Evolutionary conservation across 805 yeast genomes (phyloP), one percentile per base, ranked within the genome.

Genomic region (Grigorovia yakushimaensis): DNA sequence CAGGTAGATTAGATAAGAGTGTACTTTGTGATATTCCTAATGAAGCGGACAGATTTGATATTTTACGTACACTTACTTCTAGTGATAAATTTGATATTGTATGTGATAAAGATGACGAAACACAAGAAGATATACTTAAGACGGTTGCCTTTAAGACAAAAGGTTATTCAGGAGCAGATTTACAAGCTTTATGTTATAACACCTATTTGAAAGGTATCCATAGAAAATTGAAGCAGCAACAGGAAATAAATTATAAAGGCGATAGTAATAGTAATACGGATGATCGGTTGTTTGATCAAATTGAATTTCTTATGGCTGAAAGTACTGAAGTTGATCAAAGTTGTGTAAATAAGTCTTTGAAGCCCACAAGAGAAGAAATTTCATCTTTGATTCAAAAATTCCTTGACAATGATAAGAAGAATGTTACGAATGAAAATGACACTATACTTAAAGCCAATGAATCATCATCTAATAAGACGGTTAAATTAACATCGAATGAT

Each of bases 1-100:
- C 98, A 0, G 98, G 98, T 5, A 80, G 98, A 69, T 73, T 93
- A 57, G 98, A 93, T 64, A 93, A 91, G 63, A 79, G 93, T 60
- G 81, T 93, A 13, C 71, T 93, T 6, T 91, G 98, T 69, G 93
- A 84, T 58, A 76, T 93, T 74, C 98, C 98, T 0, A 71, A 71
- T 54, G 68, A 53, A 27, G 76, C 73, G 4, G 95, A 88, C 54
- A 68, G 98, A 35, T 60, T 78, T 37, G 94, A 85, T 60, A 89
- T 93, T 43, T 60, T 93, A 20, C 15, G 27, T 9, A 40, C 44
- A 20, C 15, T 24, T 7, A 40, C 42, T n/a, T 39, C 45, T 42
- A 33, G 49, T 58, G 10, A 49, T 50, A 24, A 52, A 54, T 11
- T 33, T 47, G 23, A 38, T 43, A 20, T 51, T 42, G 39, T 45